Conservation (phyloP, 352 stramenopile genomes). For the Saprolegnia diclina region DNA sequence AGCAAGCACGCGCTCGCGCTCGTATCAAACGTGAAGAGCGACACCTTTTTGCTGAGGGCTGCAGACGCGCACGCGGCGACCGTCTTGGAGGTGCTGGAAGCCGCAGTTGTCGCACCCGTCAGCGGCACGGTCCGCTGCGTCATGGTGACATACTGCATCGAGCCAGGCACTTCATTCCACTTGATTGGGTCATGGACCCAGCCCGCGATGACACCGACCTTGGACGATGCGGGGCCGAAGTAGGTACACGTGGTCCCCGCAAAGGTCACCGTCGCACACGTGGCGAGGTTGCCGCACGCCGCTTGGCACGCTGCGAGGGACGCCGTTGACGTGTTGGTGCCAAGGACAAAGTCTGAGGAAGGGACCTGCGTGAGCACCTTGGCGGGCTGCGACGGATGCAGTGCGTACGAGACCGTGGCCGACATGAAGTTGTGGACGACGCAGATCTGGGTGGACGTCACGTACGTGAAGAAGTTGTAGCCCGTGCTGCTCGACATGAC, state of each 20-base stretch:
- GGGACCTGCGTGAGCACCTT: neutral
- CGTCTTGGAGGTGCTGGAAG: neutral
- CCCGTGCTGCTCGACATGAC: neutral
- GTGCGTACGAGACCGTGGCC: neutral
- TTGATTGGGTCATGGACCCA: slow-evolving; percentile 6
- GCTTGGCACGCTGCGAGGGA: neutral
- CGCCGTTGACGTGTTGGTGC: neutral
- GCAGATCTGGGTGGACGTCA: neutral
- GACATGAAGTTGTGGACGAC: slow-evolving; percentile 9
- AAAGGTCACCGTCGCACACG: neutral
- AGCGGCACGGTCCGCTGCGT: neutral
- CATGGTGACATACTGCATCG: slow-evolving; percentile 10
- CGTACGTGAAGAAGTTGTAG: slow-evolving; percentile 21
- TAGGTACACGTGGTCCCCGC: slow-evolving; percentile 1
- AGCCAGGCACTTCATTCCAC: neutral
- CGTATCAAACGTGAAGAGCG: neutral
- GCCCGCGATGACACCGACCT: neutral
- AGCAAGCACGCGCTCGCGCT: neutral
- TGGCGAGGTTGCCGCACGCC: neutral
- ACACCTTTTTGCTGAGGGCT: neutral
- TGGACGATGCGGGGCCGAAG: neutral
- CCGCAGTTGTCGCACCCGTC: neutral
- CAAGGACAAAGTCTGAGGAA: neutral
- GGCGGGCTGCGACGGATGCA: neutral
- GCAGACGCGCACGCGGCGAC: neutral